Evolutionary conservation across 2,329 filamentous ascomycete genomes (phyloP), one percentile per base, ranked within the genome.

Genomic region (Tolypocladium tundrense): DNA sequence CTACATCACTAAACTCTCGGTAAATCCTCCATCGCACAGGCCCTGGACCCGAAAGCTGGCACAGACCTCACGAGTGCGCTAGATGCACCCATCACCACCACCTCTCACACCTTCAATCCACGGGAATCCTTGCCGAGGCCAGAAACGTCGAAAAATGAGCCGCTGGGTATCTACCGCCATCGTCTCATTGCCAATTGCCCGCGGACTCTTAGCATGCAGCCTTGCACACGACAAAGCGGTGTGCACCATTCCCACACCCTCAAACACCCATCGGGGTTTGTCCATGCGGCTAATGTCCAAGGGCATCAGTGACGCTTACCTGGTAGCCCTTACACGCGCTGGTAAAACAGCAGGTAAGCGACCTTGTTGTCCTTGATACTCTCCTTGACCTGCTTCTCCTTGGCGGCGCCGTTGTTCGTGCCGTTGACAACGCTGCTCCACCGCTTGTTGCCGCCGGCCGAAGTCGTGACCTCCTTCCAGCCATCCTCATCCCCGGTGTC

Each of bases 261-360:
- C 31, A 31, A 21, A 21, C 8, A 16, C n/a, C 10, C 48, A 37
- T 35, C 9, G 11, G 48, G 11, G 1, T 35, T 11, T 51, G 48
- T 16, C 48, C 31, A 6, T 35, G 24, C 31, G 39, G 40, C 24
- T 19, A 50, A 21, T 19, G 13, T 37, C 48, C 19, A 8, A 37
- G 11, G 48, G 4, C 19, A 21, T 35, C 19, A 10, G 31, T 7
- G 48, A 52, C 19, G 31, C 48, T 21, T 52, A 31, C 19, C 48
- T 21, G 31, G n/a, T 6, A 35, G 19, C 31, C 13, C 54, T 68
- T 64, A 83, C 60, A 94, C 83, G 67, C 85, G 85, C 76, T 97
- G 88, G 73, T 99, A 99, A 75, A 99, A 96, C 68, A 99, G 76
- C 64, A 99, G 84, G 74, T 99, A 99, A 4, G 94, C 94, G 59